These are phyloP conservation scores for Aethionema arabicum DNA, from an alignment of 345 rosid species.

Conservation along the genomic window DNA sequence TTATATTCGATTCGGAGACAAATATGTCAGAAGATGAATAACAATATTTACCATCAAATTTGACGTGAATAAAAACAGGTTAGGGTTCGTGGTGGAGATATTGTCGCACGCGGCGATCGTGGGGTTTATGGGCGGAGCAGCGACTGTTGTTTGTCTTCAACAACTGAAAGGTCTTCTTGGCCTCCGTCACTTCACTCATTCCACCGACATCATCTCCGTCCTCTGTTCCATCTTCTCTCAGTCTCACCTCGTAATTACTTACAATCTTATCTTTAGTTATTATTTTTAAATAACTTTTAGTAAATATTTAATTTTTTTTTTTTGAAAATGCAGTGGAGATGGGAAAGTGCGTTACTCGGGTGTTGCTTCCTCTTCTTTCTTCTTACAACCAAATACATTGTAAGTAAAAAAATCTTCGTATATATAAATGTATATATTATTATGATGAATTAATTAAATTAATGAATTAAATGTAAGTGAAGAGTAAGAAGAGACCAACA, in stretches of 20 bases:
- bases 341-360: constrained; percentile 87
- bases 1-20: constrained; percentile 21
- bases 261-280: too few relatives aligned
- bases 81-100: constrained; percentile 91
- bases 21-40: constrained; percentile 17
- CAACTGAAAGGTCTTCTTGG: constrained; percentile 86
- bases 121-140: constrained; percentile 97
- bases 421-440: not conserved
- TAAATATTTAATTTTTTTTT: not conserved
- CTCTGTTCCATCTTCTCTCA: constrained; percentile 74
- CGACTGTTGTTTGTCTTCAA: constrained; percentile 81
- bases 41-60: not conserved
- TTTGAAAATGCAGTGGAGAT: constrained; percentile 72
- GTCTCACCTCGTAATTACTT: constrained; percentile 61
- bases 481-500: constrained; percentile 82
- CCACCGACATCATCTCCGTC: constrained; percentile 72
- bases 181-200: constrained; percentile 64
- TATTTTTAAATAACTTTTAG: too few relatives aligned
- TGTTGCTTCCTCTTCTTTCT: constrained; percentile 78
- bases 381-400: constrained; percentile 60
- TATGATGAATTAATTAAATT: not conserved
- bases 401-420: constrained; percentile 39
- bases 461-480: constrained; percentile 2
- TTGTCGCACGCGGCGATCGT: constrained; percentile 89
- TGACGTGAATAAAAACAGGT: constrained; percentile 45